Conservation (phyloP, 2,329 filamentous ascomycete species). For the Fusarium nanum region DNA sequence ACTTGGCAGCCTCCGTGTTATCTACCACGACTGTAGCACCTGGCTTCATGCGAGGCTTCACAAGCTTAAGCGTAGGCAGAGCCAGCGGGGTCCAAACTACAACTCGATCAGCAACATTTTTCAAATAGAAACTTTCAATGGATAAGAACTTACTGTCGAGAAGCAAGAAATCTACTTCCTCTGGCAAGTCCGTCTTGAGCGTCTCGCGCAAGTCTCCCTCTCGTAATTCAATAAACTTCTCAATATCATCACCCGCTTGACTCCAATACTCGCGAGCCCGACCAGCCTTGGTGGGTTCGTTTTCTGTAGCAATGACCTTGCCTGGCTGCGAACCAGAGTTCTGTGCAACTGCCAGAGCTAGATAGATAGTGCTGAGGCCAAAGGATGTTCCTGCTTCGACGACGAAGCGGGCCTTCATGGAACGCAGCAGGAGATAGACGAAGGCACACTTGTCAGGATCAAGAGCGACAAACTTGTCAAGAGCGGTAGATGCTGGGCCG, state of each 20-base stretch:
- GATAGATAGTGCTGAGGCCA: conserved; percentile 71
- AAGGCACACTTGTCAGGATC: conserved; percentile 69
- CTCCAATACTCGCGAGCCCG: conserved; percentile 66
- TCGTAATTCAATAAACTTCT: conserved; percentile 64
- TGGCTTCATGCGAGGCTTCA: conserved; percentile 57
- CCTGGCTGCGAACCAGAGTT: conserved; percentile 52
- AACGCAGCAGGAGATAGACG: conserved; percentile 64
- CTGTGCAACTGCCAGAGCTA: conserved; percentile 66
- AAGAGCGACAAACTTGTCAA: conserved; percentile 69
- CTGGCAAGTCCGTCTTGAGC: conserved; percentile 56
- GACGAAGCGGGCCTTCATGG: conserved; percentile 61
- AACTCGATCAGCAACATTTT: neutral
- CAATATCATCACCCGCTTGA: conserved; percentile 60
- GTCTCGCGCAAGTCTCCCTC: conserved; percentile 69
- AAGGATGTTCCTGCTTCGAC: conserved; percentile 72
- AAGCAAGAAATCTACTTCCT: conserved; percentile 66
- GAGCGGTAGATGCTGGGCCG: conserved; percentile 30
- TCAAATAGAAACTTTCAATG: neutral
- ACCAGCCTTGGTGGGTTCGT: conserved; percentile 65
- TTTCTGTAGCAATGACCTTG: conserved; percentile 69
- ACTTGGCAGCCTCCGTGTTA: conserved; percentile 56
- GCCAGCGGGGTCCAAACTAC: conserved; percentile 67
- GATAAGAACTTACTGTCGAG: conserved; percentile 66
- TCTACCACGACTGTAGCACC: conserved; percentile 64
- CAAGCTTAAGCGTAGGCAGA: conserved; percentile 61